Evolutionary conservation across 192 early-diverging fungal genomes (phyloP).

Genomic region (Pilaira anomala): DNA sequence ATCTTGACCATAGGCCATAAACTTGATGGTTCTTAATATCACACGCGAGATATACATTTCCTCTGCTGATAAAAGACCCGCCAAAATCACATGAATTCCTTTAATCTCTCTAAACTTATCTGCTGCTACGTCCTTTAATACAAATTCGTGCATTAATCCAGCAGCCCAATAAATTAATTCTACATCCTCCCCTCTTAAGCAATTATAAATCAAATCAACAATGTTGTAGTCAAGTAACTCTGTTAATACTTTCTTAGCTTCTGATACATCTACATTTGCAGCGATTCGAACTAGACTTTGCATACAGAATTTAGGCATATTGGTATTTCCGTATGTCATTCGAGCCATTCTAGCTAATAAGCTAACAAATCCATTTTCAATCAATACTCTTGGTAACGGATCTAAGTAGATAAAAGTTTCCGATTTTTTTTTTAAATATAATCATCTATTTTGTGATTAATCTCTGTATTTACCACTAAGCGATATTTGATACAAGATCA

Average conservation of each 20-base stretch:
- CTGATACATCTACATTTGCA: conserved; percentile 47
- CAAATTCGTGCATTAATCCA: conserved; percentile 77
- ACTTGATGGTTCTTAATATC: conserved; percentile 67
- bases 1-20: conserved; percentile 58
- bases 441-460: background rate
- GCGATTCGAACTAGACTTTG: conserved; percentile 72
- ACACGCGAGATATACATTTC: conserved; percentile 68
- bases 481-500: conserved; percentile 72
- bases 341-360: conserved; percentile 65
- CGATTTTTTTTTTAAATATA: background rate
- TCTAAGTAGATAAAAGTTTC: conserved; percentile 37
- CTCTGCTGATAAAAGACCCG: conserved; percentile 53
- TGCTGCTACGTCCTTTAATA: conserved; percentile 58
- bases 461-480: conserved; percentile 64
- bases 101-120: conserved; percentile 56
- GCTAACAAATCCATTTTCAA: conserved; percentile 52
- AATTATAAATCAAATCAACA: conserved; percentile 62
- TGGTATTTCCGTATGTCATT: conserved; percentile 78
- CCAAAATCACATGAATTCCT: conserved; percentile 60
- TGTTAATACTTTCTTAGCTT: conserved; percentile 45
- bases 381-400: conserved; percentile 47
- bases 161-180: conserved; percentile 79
- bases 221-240: conserved; percentile 63
- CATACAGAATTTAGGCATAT: conserved; percentile 79
- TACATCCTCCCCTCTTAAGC: conserved; percentile 70